Evolutionary conservation across 2,329 filamentous ascomycete species (phyloP), one percentile per base, ranked within the genome.

Genomic region (Diaporthe sp.): DNA sequence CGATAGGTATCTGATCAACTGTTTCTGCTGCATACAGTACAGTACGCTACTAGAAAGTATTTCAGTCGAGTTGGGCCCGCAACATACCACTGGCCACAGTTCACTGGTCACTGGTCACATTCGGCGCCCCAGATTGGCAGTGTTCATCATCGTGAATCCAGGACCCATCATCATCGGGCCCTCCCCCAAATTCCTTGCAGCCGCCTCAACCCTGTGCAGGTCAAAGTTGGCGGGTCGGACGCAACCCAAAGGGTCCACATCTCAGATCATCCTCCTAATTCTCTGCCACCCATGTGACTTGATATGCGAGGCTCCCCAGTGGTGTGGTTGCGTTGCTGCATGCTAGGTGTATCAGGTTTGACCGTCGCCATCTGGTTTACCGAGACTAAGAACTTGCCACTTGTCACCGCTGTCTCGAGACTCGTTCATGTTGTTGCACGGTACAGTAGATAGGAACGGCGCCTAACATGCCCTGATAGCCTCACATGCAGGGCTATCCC

Each of bases 111-210:
- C 65, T 69, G 49, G 65, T 69, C 49, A 69, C 49, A 53, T 69
- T 55, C 17, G 44, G 34, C 51, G 31, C 49, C 51, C 44, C 22
- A 49, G 70, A 46, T 37, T 51, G 42, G 31, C 28, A 51, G 28
- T 28, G 42, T 15, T 44, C 58, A 44, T 34, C 55, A 62, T 34
- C 22, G 55, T 39, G 6, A 22, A 73, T 44, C 58, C 71, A 9
- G 25, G 25, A 46, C 46, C 34, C 61, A 51, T 44, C 46, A 46
- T 59, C 53, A 31, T 28, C n/a, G 15, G 39, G 39, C 19, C 25
- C 58, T 37, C 25, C 61, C 39, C 59, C 28, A 49, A 65, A 72
- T 72, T 76, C 70, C 65, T 73, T 76, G 65, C 74, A 72, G 65
- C 72, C 74, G 69, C 72, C 65, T 69, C 65, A 69, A 69, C 65